Evolutionary conservation across 225 moss, liverwort and hornwort genomes (phyloP), one percentile per base, ranked within the genome.

Genomic region (Marchantia polymorpha): DNA sequence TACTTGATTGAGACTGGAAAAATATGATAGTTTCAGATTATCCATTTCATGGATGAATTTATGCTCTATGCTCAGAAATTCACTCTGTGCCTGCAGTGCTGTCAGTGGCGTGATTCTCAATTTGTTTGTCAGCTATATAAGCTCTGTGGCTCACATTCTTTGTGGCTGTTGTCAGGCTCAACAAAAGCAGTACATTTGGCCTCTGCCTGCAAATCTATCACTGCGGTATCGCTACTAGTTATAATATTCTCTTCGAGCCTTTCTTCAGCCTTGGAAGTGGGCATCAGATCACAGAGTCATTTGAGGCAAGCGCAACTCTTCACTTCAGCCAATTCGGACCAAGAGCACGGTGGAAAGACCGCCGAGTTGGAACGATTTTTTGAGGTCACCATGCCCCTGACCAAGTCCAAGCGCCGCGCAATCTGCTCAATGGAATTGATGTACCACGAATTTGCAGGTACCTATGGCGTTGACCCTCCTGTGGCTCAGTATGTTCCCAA

Each of bases 401-500:
- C 47, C 12, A 17, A 49, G 0, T 19, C 67, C 53, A 15, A 64
- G 12, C 64, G 66, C 26, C 65, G 77, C 25, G 79, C 72, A 29
- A 77, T 61, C 6, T 84, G 82, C 51, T 63, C 79, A 46, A 87
- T 87, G 51, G 64, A 82, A 50, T 77, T 87, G 64, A 60, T 87
- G 31, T 82, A 84, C 63, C 84, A 87, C 60, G 84, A 82, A 15
- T 87, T 87, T 12, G 87, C 87, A 26, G 30, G 63, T 22, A 84
- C 87, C 8, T 77, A 77, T 25, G 79, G 82, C 3, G 49, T 85
- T 0, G 74, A 79, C 31, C 81, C 83, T n/a, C 80, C 85, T 12
- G 59, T 61, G 15, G 82, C 74, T 26, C 82, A 47, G 64, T 88
- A 88, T 71, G 75, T 39, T 13, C 87, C 87, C 8, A 81, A 60